These are phyloP conservation scores for Termitomyces sp. DNA, from an alignment of 768 basidiomycete species.

Conservation along the genomic window DNA sequence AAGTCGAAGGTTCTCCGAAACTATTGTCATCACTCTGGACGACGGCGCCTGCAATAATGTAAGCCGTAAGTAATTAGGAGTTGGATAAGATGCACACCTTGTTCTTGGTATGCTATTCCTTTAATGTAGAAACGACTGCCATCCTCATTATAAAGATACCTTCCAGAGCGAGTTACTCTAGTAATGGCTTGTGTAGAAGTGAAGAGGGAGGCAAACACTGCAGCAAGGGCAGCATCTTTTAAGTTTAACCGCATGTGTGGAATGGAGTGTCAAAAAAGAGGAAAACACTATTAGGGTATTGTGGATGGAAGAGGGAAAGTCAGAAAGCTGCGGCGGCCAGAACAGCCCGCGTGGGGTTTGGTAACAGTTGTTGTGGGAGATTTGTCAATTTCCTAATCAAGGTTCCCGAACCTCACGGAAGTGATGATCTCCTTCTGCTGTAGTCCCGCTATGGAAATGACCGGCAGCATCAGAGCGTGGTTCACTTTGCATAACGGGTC, in stretches of 20 bases:
- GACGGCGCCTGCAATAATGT: conserved; percentile 32
- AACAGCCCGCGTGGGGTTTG: not conserved
- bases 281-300: not conserved
- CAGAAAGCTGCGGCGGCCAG: not conserved
- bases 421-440: too few species aligned
- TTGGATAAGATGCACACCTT: conserved; percentile 40
- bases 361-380: not conserved
- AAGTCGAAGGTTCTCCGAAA: conserved; percentile 70
- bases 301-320: conserved; percentile 1
- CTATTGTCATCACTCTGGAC: conserved; percentile 45
- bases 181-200: conserved; percentile 60
- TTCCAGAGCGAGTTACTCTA: conserved; percentile 62
- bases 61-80: not conserved
- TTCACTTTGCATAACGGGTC: too few species aligned
- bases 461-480: too few species aligned
- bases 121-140: conserved; percentile 86
- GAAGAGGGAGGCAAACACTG: conserved; percentile 33
- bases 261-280: not conserved
- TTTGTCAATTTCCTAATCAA: not conserved
- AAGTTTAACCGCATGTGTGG: conserved; percentile 19
- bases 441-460: too few species aligned
- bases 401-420: not conserved
- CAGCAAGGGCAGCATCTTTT: conserved; percentile 28
- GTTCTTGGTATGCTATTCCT: conserved; percentile 79
- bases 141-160: conserved; percentile 74